Evolutionary conservation across 2,329 filamentous ascomycete genomes (phyloP), one percentile per base, ranked within the genome.

Genomic region (Sclerotinia trifoliorum): DNA sequence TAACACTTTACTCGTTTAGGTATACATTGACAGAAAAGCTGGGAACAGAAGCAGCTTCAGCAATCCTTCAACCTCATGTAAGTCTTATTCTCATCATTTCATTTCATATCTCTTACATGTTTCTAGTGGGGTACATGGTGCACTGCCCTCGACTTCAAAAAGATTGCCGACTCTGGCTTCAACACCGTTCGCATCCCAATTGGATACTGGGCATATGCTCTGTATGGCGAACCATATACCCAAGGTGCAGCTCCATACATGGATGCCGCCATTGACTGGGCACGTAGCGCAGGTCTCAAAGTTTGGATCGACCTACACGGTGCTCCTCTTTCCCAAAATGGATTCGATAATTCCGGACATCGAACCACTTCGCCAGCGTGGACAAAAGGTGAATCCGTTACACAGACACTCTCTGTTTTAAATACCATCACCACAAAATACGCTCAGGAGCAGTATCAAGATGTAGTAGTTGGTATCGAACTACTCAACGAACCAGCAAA

Each of bases 291-390:
- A 0, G 82, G 83, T 1, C 74, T 87, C 49, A 85, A 86, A 75
- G 80, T 88, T n/a, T 79, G 86, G 73, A 83, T 88, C 58, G 86
- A 88, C 72, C 79, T 87, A 8, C 86, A 88, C 74, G 85, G 84
- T 46, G 83, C 82, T 3, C 85, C 83, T 19, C 82, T 82, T 52
- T 83, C 81, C 2, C 86, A 88, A 72, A 88, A 88, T 70, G 86
- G 86, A 13, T 88, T 85, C 74, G 86, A 89, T 76, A 88, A 89
- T 76, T 86, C 83, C 52, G 87, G 87, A 2, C 82, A 84, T 68
- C 79, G 79, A 71, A 79, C 79, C 62, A 72, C 70, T 62, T 80
- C 68, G 21, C 81, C 80, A 70, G 75, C 76, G 5, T 86, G 82
- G 80, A 80, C 81, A 69, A 75, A 78, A 44, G 83, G 82, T 42